These are phyloP conservation scores for Mycena sanguinolenta DNA, from an alignment of 768 basidiomycete genomes.

Conservation along the genomic window DNA sequence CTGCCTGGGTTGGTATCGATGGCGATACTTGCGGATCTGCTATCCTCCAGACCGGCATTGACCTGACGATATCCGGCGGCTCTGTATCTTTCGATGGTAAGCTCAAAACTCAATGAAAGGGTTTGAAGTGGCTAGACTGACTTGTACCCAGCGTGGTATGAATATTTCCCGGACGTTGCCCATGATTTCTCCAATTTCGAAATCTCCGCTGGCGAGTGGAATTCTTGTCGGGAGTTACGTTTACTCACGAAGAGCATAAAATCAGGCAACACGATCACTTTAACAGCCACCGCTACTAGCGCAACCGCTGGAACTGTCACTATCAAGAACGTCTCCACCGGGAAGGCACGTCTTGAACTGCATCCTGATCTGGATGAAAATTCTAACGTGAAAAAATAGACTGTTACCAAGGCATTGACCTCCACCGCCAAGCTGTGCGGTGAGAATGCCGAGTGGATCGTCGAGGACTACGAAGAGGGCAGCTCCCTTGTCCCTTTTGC, in stretches of 20 bases:
- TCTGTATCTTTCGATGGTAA: not conserved
- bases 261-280: constrained; percentile 11
- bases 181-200: not conserved
- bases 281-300: constrained; percentile 10
- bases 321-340: constrained; percentile 17
- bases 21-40: constrained; percentile 12
- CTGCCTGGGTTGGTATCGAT: constrained; percentile 24
- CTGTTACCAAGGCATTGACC: not conserved
- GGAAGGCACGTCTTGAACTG: not conserved
- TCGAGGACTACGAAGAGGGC: constrained; percentile 17
- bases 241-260: not conserved
- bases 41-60: constrained; percentile 15
- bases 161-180: not conserved
- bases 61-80: constrained; percentile 3
- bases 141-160: constrained; percentile 7
- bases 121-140: constrained; percentile 2
- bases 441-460: constrained; percentile 21
- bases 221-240: too few relatives aligned
- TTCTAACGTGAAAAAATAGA: not conserved
- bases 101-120: not conserved
- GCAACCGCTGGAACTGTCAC: constrained; percentile 9
- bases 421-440: constrained; percentile 8
- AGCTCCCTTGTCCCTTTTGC: constrained; percentile 18
- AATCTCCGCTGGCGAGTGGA: too few relatives aligned
- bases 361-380: too few relatives aligned